Percentiles rank a stretch among this genome's conserved stretches.
These are phyloP conservation scores for Neurospora terricola DNA, from an alignment of 495 filamentous ascomycete species.

Conservation along the genomic window DNA sequence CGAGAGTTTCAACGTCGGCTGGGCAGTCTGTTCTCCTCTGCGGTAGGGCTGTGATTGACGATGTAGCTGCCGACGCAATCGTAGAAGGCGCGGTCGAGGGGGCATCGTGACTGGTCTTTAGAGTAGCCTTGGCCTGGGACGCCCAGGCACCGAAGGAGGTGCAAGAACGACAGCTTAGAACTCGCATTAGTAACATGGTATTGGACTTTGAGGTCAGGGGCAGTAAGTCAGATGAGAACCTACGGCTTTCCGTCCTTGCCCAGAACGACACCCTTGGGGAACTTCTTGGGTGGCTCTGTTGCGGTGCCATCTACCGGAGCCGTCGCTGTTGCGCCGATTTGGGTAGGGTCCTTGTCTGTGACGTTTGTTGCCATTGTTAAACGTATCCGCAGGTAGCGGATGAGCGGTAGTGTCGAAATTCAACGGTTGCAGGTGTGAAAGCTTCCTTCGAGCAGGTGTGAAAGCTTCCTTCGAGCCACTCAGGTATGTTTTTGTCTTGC, in stretches of 20 bases:
- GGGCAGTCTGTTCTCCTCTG: conserved; percentile 45
- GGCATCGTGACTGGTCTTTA: conserved; percentile 28
- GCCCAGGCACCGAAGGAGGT: conserved; percentile 57
- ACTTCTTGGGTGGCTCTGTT: conserved; percentile 24
- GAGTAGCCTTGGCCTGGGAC: conserved; percentile 55
- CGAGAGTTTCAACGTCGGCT: conserved; percentile 75
- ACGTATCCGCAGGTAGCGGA: not conserved
- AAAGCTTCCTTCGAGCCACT: not conserved
- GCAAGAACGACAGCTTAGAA: conserved; percentile 74
- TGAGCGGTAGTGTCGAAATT: not conserved
- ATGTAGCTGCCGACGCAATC: conserved; percentile 18
- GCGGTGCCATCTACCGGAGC: not conserved
- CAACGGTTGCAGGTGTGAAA: not conserved
- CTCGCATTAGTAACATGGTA: conserved; percentile 7
- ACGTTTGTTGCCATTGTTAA: not conserved
- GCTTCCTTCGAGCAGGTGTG: not conserved
- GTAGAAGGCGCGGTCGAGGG: conserved; percentile 23
- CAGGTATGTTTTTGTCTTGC: not conserved
- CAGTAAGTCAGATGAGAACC: conserved; percentile 19
- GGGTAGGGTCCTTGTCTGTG: not conserved
- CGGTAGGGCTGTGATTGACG: not conserved
- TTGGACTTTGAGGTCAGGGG: not conserved
- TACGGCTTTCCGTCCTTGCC: conserved; percentile 96
- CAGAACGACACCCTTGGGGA: conserved; percentile 73
- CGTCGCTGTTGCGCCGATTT: not conserved